phyloP scores from a whole-genome alignment of 345 rosid species.

The Microcos paniculata region DNA sequence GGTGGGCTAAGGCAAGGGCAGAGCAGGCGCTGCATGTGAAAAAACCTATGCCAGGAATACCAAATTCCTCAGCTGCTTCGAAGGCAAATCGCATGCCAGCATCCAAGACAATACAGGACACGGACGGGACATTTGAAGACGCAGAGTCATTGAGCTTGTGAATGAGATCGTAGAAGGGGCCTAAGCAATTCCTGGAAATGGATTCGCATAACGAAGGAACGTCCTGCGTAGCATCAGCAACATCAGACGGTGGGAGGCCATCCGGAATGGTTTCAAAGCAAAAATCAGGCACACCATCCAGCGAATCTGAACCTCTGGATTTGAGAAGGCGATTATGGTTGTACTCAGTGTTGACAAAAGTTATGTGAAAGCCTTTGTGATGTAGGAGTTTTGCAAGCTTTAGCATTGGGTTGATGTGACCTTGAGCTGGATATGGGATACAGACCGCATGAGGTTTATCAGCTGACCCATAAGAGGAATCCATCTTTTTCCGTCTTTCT shows the following conservation, averaged over 20 bases:
- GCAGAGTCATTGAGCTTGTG: conserved; percentile 14
- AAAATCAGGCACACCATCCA: background rate
- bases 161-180: conserved; percentile 26
- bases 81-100: conserved; percentile 15
- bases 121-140: conserved; percentile 15
- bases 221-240: conserved; percentile 13
- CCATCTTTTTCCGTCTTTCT: background rate
- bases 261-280: conserved; percentile 5
- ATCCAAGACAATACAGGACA: conserved; percentile 30
- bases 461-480: no score
- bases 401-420: conserved; percentile 35
- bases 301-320: background rate
- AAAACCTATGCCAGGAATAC: conserved; percentile 24
- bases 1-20: conserved; percentile 24
- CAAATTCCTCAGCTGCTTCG: conserved; percentile 25
- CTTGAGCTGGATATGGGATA: conserved; percentile 38
- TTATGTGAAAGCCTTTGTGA: conserved; percentile 27
- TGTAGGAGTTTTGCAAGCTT: conserved; percentile 38
- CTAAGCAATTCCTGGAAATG: conserved; percentile 12
- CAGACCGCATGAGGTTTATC: conserved; percentile 33
- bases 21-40: conserved; percentile 32
- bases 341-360: no score
- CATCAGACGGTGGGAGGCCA: conserved; percentile 2
- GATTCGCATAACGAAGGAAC: conserved; percentile 11
- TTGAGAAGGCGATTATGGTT: no score